phyloP scores from a whole-genome alignment of 495 filamentous ascomycete genomes.

The Annulohypoxylon nitens region DNA sequence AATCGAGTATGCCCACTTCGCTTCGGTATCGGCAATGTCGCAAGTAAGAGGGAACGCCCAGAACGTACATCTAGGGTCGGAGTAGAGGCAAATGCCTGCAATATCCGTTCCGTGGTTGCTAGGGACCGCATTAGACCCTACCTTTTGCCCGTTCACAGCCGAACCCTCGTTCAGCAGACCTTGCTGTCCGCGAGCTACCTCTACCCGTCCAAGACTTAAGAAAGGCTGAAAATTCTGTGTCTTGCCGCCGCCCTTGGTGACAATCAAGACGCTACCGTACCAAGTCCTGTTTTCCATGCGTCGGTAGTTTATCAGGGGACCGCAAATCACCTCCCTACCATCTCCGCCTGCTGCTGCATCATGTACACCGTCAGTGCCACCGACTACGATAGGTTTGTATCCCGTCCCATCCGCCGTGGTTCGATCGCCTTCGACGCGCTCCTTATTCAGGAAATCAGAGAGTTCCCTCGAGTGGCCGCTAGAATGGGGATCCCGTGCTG shows the following conservation, averaged over 20 bases:
- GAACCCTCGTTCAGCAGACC: conserved; percentile 31
- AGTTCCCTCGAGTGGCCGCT: conserved; percentile 58
- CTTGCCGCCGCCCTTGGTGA: conserved; percentile 74
- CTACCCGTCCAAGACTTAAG: conserved; percentile 50
- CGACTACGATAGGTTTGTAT: conserved; percentile 58
- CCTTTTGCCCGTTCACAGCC: conserved; percentile 27
- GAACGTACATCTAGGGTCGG: conserved; percentile 80
- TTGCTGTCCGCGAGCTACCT: conserved; percentile 27
- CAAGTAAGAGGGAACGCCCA: conserved; percentile 81
- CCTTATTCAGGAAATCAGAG: conserved; percentile 63
- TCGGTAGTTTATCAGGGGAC: conserved; percentile 86
- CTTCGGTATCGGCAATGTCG: conserved; percentile 65
- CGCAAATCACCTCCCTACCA: conserved; percentile 76
- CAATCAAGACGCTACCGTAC: conserved; percentile 87
- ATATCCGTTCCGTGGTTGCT: conserved; percentile 49
- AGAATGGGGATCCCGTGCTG: conserved; percentile 58
- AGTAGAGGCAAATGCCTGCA: conserved; percentile 77
- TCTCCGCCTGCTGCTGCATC: conserved; percentile 43
- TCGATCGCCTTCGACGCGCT: conserved; percentile 56
- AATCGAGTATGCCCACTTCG: conserved; percentile 72
- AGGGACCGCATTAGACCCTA: conserved; percentile 32
- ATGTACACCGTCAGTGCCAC: conserved; percentile 50
- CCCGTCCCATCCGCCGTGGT: conserved; percentile 44
- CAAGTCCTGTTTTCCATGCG: conserved; percentile 81
- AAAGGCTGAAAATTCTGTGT: conserved; percentile 51